phyloP scores from a whole-genome alignment of 2,329 filamentous ascomycete genomes.

The Aspergillus tamarii region DNA sequence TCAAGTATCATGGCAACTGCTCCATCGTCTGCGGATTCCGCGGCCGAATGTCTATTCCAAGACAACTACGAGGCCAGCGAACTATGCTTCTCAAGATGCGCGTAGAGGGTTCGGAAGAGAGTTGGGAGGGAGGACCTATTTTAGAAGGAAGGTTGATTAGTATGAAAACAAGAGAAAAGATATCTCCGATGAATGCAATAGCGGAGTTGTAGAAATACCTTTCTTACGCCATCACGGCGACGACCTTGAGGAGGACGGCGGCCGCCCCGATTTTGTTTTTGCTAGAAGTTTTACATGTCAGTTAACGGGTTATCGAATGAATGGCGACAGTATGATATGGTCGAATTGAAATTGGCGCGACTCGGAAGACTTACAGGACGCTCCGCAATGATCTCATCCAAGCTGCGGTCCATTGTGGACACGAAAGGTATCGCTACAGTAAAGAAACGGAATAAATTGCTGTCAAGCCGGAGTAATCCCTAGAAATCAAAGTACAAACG shows the following conservation, averaged over 20 bases:
- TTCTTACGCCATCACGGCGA: slow-evolving; percentile 85
- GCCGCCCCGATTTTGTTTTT: slow-evolving; percentile 30
- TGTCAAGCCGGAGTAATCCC: background rate
- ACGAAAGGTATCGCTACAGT: slow-evolving; percentile 2
- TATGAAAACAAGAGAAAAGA: background rate
- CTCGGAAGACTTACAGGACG: slow-evolving; percentile 54
- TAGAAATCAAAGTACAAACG: background rate
- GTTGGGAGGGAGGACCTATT: slow-evolving; percentile 49
- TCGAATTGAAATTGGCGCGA: background rate
- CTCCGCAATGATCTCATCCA: slow-evolving; percentile 67
- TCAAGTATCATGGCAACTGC: slow-evolving; percentile 37
- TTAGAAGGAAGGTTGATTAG: slow-evolving; percentile 16
- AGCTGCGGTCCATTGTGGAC: slow-evolving; percentile 62
- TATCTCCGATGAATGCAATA: background rate
- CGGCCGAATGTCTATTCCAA: slow-evolving; percentile 30
- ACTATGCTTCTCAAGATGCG: slow-evolving; percentile 41
- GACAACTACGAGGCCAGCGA: slow-evolving; percentile 31
- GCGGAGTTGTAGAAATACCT: slow-evolving; percentile 61
- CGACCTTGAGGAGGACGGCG: slow-evolving; percentile 48
- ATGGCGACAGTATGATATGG: background rate
- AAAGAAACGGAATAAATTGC: background rate
- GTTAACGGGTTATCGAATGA: background rate
- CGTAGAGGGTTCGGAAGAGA: slow-evolving; percentile 40
- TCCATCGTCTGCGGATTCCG: slow-evolving; percentile 34
- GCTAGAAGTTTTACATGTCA: slow-evolving; percentile 23